Percentiles rank a stretch among this genome's conserved stretches.
These are phyloP conservation scores for Penicillium paxilli DNA, from an alignment of 495 filamentous ascomycete species.

Conservation along the genomic window DNA sequence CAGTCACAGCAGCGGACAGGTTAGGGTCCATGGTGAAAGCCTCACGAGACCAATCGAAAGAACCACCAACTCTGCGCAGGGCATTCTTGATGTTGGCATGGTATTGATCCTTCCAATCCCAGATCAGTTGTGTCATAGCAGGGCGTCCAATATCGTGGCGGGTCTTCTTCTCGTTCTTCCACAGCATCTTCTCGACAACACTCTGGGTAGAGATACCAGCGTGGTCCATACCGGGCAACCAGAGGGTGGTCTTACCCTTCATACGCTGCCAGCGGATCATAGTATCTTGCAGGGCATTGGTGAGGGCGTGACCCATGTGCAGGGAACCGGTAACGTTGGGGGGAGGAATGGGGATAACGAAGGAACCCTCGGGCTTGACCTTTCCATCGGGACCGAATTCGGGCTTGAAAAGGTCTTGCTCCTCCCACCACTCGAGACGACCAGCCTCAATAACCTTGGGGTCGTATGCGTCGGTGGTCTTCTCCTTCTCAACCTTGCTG, in stretches of 20 bases:
- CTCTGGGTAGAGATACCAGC: conserved; percentile 76
- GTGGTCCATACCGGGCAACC: conserved; percentile 75
- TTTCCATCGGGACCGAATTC: conserved; percentile 65
- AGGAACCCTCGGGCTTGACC: conserved; percentile 65
- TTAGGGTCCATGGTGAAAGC: conserved; percentile 75
- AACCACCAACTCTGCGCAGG: conserved; percentile 59
- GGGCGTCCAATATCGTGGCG: conserved; percentile 66
- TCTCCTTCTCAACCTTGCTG: conserved; percentile 52
- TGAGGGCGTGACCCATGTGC: conserved; percentile 72
- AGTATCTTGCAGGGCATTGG: conserved; percentile 68
- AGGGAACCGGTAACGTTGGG: conserved; percentile 76
- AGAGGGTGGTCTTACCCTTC: conserved; percentile 67
- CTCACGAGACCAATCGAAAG: conserved; percentile 64
- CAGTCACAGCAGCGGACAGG: conserved; percentile 65
- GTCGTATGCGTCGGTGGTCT: conserved; percentile 56
- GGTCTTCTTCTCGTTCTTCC: conserved; percentile 63
- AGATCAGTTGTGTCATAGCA: conserved; percentile 59
- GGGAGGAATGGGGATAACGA: conserved; percentile 74
- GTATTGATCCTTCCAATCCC: conserved; percentile 73
- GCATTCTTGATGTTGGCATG: conserved; percentile 61
- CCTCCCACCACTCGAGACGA: conserved; percentile 62
- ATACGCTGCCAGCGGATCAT: conserved; percentile 71
- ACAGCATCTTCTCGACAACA: conserved; percentile 77
- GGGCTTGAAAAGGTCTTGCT: conserved; percentile 70
- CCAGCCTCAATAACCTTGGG: conserved; percentile 56